These are phyloP conservation scores for Jackrogersella multiformis DNA, from an alignment of 495 filamentous ascomycete species.

Conservation along the genomic window DNA sequence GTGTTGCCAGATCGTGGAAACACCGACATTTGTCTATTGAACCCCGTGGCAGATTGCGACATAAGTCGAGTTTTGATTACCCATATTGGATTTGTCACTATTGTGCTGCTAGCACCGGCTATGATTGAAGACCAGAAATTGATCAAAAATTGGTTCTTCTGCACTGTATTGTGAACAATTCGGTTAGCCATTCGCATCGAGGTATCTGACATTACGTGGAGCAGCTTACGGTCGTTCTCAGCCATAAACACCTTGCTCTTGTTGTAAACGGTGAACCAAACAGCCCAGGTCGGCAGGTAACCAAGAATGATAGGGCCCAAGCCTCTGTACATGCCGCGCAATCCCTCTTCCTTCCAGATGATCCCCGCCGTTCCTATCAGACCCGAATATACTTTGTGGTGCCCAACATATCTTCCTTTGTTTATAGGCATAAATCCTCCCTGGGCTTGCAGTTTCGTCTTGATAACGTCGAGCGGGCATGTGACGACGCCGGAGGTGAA, in stretches of 20 bases:
- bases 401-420: slow-evolving; percentile 55
- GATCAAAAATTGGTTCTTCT: slow-evolving; percentile 56
- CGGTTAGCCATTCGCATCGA: slow-evolving; percentile 19
- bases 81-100: slow-evolving; percentile 99
- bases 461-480: slow-evolving; percentile 98
- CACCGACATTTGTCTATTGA: slow-evolving; percentile 49
- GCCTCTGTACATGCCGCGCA: slow-evolving; percentile 92
- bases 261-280: slow-evolving; percentile 97
- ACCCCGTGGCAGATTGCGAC: slow-evolving; percentile 72
- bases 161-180: slow-evolving; percentile 28
- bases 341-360: slow-evolving; percentile 87
- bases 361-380: slow-evolving; percentile 83
- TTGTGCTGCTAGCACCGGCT: slow-evolving; percentile 89
- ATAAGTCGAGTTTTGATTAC: slow-evolving; percentile 98
- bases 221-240: slow-evolving; percentile 68
- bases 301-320: slow-evolving; percentile 93
- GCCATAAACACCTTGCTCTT: slow-evolving; percentile 78
- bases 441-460: slow-evolving; percentile 97
- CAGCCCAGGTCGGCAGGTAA: slow-evolving; percentile 97
- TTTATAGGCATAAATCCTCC: slow-evolving; percentile 70
- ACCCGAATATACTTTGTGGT: slow-evolving; percentile 76
- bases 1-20: slow-evolving; percentile 57
- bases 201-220: not conserved
- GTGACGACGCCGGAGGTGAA: slow-evolving; percentile 93
- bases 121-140: slow-evolving; percentile 82